phyloP scores from a whole-genome alignment of 306 rosid genomes.

The Corylus avellana region DNA sequence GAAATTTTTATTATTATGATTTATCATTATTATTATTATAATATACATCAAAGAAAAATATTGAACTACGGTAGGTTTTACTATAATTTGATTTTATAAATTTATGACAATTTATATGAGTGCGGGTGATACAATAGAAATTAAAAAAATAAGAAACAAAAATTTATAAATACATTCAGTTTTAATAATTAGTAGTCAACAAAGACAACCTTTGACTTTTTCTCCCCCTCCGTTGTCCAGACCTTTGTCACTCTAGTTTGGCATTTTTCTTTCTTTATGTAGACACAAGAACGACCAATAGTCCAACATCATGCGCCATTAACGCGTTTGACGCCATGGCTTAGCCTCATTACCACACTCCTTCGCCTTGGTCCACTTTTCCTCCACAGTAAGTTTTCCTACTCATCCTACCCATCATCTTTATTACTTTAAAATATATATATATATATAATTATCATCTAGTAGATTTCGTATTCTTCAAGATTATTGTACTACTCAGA shows the following conservation, averaged over 20 bases:
- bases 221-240: not conserved
- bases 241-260: not conserved
- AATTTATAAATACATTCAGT: too few relatives aligned
- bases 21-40: too few relatives aligned
- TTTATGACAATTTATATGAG: not conserved
- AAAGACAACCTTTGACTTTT: not conserved
- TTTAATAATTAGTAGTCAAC: too few relatives aligned
- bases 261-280: not conserved
- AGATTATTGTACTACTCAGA: conserved; percentile 3
- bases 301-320: not conserved
- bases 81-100: too few relatives aligned
- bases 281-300: too few relatives aligned
- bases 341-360: not conserved
- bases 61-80: too few relatives aligned
- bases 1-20: too few relatives aligned
- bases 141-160: too few relatives aligned
- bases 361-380: not conserved
- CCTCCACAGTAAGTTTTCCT: not conserved
- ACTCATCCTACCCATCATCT: not conserved
- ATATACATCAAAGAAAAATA: too few relatives aligned
- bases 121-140: too few relatives aligned
- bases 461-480: conserved; percentile 6
- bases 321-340: not conserved
- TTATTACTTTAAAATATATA: too few relatives aligned
- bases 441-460: not conserved